phyloP scores from a whole-genome alignment of 1,139 yeast species.

The Pichia sorboxylosa region DNA sequence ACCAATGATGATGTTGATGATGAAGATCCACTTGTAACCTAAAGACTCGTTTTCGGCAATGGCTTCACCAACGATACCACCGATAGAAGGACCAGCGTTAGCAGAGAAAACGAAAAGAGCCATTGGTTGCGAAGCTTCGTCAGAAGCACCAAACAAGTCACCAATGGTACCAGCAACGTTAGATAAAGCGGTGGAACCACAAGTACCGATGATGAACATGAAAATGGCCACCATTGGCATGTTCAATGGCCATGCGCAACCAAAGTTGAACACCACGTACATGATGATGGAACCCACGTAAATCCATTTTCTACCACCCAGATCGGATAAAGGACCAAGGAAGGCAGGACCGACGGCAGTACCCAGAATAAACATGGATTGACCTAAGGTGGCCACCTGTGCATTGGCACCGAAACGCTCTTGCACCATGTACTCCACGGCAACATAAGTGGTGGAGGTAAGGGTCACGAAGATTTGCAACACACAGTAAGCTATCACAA shows the following conservation, averaged over 20 bases:
- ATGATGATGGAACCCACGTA: conserved; percentile 41
- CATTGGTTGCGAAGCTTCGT: conserved; percentile 25
- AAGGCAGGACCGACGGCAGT: conserved; percentile 56
- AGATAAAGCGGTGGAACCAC: conserved; percentile 25
- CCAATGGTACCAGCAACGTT: conserved; percentile 26
- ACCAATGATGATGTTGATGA: conserved; percentile 23
- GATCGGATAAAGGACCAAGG: conserved; percentile 56
- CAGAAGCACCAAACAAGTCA: conserved; percentile 23
- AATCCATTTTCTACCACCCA: conserved; percentile 65
- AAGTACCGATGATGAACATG: conserved; percentile 24
- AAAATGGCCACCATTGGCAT: conserved; percentile 25
- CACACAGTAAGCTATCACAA: conserved; percentile 18
- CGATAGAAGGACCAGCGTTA: conserved; percentile 24
- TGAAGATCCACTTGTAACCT: conserved; percentile 24
- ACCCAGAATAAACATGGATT: conserved; percentile 24
- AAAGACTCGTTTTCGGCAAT: conserved; percentile 19
- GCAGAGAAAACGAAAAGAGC: conserved; percentile 23
- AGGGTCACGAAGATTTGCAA: conserved; percentile 22
- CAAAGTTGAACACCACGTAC: conserved; percentile 41
- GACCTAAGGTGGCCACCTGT: conserved; percentile 24
- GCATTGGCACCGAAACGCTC: conserved; percentile 16
- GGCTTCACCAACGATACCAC: conserved; percentile 26
- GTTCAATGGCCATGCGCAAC: conserved; percentile 44
- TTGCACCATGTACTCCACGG: conserved; percentile 20
- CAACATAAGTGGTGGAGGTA: conserved; percentile 23